These are phyloP conservation scores for Zea luxurians DNA, from an alignment of 176 grass and related monocot species.

Conservation along the genomic window DNA sequence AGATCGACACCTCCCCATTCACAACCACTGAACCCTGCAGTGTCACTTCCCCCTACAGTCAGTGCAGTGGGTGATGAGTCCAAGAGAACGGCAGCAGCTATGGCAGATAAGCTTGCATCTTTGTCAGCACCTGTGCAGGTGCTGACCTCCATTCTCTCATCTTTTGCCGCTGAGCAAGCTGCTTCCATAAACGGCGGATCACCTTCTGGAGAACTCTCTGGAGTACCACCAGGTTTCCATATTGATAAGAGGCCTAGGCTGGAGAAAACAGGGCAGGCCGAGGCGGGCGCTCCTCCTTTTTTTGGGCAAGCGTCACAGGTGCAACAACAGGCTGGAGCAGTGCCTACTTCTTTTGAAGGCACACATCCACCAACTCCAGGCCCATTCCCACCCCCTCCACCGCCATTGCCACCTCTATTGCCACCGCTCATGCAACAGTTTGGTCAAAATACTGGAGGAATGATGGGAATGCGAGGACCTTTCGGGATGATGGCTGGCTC, in stretches of 20 bases:
- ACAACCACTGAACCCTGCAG: conserved; percentile 45
- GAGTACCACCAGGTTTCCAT: conserved; percentile 54
- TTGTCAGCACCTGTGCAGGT: conserved; percentile 74
- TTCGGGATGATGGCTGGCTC: conserved; percentile 53
- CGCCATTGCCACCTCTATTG: conserved; percentile 52
- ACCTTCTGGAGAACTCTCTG: conserved; percentile 44
- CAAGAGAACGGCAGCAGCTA: conserved; percentile 88
- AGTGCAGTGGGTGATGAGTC: conserved; percentile 52
- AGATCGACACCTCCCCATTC: conserved; percentile 37
- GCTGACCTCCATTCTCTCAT: conserved; percentile 67
- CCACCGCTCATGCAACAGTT: conserved; percentile 67
- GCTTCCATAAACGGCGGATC: conserved; percentile 47
- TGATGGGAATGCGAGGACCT: conserved; percentile 44
- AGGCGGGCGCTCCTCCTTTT: conserved; percentile 43
- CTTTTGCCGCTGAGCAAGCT: conserved; percentile 72
- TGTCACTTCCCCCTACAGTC: conserved; percentile 36
- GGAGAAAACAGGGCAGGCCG: conserved; percentile 49
- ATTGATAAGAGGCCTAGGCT: conserved; percentile 73
- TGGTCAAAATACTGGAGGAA: conserved; percentile 52
- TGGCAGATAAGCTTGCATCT: conserved; percentile 86
- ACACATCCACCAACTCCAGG: conserved; percentile 31
- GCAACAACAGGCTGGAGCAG: conserved; percentile 46
- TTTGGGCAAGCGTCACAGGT: conserved; percentile 50
- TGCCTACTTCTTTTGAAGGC: conserved; percentile 41
- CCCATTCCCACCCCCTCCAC: conserved; percentile 49